A percentile compares a stretch with the other conserved stretches of the same genome.
Conservation (phyloP, 1,139 yeast species). For the Hyphopichia fennica region DNA sequence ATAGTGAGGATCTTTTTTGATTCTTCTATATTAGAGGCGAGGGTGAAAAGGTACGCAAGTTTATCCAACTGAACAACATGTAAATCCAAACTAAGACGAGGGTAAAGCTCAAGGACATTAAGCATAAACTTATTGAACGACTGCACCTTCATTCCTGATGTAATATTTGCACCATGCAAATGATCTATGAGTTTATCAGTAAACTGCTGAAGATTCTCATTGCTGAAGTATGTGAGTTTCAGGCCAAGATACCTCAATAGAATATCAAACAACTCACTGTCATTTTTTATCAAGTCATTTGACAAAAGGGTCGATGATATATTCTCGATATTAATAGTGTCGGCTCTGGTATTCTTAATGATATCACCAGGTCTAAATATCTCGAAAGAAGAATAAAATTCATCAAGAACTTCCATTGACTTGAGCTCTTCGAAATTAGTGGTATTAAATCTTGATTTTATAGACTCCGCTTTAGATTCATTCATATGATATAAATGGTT, state of each 20-base stretch:
- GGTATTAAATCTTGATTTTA: neutral
- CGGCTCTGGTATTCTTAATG: neutral
- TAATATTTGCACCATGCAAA: slow-evolving; percentile 11
- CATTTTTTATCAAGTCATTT: slow-evolving; percentile 8
- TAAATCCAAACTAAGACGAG: slow-evolving; percentile 16
- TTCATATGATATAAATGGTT: neutral
- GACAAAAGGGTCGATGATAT: slow-evolving; percentile 19
- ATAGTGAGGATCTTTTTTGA: slow-evolving; percentile 19
- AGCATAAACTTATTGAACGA: slow-evolving; percentile 11
- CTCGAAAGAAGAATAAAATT: slow-evolving; percentile 16
- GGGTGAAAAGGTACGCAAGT: slow-evolving; percentile 23
- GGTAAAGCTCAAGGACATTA: slow-evolving; percentile 9
- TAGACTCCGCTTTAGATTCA: neutral
- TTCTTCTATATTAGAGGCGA: slow-evolving; percentile 16
- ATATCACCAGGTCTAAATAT: slow-evolving; percentile 20
- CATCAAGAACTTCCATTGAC: slow-evolving; percentile 10
- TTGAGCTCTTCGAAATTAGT: slow-evolving; percentile 4
- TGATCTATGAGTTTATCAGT: slow-evolving; percentile 12
- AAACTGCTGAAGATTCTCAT: slow-evolving; percentile 19
- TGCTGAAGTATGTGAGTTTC: slow-evolving; percentile 16
- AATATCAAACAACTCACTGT: slow-evolving; percentile 10
- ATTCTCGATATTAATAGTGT: slow-evolving; percentile 19
- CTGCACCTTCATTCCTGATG: slow-evolving; percentile 9
- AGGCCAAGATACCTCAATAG: slow-evolving; percentile 18
- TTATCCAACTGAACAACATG: slow-evolving; percentile 24